These are phyloP conservation scores for Nepenthes gracilis DNA, from an alignment of 148 eudicot genomes.

Conservation along the genomic window DNA sequence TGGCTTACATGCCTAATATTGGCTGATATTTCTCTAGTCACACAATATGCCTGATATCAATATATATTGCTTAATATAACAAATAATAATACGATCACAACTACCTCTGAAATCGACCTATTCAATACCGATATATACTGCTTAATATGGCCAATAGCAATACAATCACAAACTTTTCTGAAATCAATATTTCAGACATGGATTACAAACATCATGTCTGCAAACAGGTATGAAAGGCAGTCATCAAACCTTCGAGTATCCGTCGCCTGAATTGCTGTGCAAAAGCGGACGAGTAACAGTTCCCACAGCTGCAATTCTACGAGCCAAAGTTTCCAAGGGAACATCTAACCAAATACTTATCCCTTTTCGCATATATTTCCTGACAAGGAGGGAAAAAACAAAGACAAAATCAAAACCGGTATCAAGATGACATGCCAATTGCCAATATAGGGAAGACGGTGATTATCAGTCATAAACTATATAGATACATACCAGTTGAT, in stretches of 20 bases:
- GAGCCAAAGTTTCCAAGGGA: slow-evolving; percentile 80
- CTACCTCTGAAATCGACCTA: too few relatives aligned
- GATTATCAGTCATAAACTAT: neutral
- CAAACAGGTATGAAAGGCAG: neutral
- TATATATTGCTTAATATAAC: too few relatives aligned
- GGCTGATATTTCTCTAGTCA: too few relatives aligned
- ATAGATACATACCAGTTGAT: slow-evolving; percentile 54
- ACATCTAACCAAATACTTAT: slow-evolving; percentile 91
- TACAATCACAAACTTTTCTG: neutral
- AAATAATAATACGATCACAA: too few relatives aligned
- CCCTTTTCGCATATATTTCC: slow-evolving; percentile 87
- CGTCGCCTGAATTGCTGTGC: slow-evolving; percentile 62
- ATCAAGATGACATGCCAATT: neutral
- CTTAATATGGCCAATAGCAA: too few relatives aligned
- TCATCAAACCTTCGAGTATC: slow-evolving; percentile 51
- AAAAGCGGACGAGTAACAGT: slow-evolving; percentile 77
- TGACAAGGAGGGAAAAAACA: slow-evolving; percentile 8
- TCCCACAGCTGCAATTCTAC: slow-evolving; percentile 72
- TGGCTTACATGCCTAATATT: too few relatives aligned
- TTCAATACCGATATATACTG: too few relatives aligned
- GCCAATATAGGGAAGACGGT: neutral
- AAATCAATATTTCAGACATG: neutral
- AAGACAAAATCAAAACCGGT: neutral
- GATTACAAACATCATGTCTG: neutral
- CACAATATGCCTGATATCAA: too few relatives aligned